phyloP scores from a whole-genome alignment of 371 early-diverging fungal species.

The Rhizopus sp. region DNA sequence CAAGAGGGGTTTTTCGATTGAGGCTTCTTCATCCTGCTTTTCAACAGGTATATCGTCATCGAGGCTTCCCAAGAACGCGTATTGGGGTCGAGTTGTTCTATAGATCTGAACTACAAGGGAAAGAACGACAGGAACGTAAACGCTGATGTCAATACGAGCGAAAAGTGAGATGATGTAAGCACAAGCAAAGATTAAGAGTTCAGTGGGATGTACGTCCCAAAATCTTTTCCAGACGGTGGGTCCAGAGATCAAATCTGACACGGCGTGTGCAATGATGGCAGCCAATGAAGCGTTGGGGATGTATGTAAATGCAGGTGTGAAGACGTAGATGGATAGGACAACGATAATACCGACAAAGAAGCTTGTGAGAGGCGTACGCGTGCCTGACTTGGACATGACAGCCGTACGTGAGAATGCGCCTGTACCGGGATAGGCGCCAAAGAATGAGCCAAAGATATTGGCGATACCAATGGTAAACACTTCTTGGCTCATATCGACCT shows the following conservation, averaged over 20 bases:
- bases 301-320: constrained; percentile 83
- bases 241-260: constrained; percentile 61
- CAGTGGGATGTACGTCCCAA: constrained; percentile 42
- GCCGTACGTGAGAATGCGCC: constrained; percentile 88
- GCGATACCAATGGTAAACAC: constrained; percentile 77
- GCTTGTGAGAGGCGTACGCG: constrained; percentile 74
- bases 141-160: constrained; percentile 65
- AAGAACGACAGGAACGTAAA: constrained; percentile 66
- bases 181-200: constrained; percentile 37
- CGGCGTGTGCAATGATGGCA: constrained; percentile 76
- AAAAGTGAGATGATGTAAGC: constrained; percentile 61
- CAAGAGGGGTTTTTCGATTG: constrained; percentile 11
- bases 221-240: constrained; percentile 48
- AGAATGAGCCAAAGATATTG: constrained; percentile 80
- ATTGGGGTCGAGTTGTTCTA: constrained; percentile 66
- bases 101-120: constrained; percentile 67
- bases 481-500: constrained; percentile 76
- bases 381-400: constrained; percentile 72
- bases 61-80: constrained; percentile 37
- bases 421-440: constrained; percentile 81
- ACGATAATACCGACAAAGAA: constrained; percentile 78
- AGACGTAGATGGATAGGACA: constrained; percentile 69
- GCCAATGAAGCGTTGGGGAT: constrained; percentile 79
- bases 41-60: constrained; percentile 8
- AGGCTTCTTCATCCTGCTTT: neutral